These are phyloP conservation scores for Pseudogymnoascus sp. DNA, from an alignment of 2,329 filamentous ascomycete species.

Conservation along the genomic window DNA sequence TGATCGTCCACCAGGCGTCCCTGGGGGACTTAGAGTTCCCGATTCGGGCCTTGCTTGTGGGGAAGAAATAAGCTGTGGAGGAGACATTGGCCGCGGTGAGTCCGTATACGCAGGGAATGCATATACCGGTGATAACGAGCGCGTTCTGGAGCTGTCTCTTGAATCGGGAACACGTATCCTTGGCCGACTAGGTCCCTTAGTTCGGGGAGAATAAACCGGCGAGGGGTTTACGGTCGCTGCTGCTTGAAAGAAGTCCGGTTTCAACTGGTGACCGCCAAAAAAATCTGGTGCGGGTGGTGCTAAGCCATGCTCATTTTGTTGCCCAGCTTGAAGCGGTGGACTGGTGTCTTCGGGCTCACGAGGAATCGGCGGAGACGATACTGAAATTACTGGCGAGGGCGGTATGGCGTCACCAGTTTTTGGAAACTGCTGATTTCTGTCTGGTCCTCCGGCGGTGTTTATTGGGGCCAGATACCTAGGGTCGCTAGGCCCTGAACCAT, in stretches of 20 bases:
- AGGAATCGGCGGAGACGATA: constrained; percentile 20
- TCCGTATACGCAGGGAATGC: constrained; percentile 31
- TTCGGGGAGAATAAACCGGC: constrained; percentile 18
- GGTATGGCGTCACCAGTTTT: constrained; percentile 26
- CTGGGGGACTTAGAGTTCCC: background rate
- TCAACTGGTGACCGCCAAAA: constrained; percentile 28
- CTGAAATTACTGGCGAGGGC: constrained; percentile 30
- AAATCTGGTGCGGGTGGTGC: constrained; percentile 37
- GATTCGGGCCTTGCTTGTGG: background rate
- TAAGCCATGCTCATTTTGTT: constrained; percentile 35
- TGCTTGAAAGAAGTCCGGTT: constrained; percentile 27
- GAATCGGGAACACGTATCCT: constrained; percentile 28
- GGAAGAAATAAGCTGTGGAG: background rate
- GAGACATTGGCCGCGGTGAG: constrained; percentile 28
- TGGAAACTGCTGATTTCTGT: constrained; percentile 18
- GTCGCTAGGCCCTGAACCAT: constrained; percentile 33
- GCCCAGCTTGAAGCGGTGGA: constrained; percentile 24
- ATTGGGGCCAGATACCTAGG: background rate
- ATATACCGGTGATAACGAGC: constrained; percentile 25
- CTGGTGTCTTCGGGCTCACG: constrained; percentile 31
- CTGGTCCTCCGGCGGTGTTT: constrained; percentile 16
- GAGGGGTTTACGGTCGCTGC: constrained; percentile 9
- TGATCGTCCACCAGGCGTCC: constrained; percentile 20
- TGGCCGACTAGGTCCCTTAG: constrained; percentile 20
- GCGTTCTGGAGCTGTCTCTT: constrained; percentile 26